Base-by-base conservation (phyloP, 2,329 filamentous ascomycete species). In the Rasamsonia emersonii region DNA sequence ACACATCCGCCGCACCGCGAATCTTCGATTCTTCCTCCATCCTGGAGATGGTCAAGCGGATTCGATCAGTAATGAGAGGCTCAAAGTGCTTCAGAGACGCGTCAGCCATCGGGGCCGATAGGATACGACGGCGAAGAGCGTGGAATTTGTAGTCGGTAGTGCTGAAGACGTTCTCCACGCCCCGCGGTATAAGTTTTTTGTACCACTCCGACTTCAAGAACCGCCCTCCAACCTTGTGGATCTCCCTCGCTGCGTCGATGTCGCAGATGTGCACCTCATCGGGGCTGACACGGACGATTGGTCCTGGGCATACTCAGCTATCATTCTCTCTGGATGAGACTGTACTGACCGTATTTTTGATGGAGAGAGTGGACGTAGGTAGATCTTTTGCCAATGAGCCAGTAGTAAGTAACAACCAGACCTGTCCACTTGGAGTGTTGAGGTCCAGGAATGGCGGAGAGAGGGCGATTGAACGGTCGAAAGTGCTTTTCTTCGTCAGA, bases 11-110 rank as follows among this genome's bases (percentile, higher is more conserved):
- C 0, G 38, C 50, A 0, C 63, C 58, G 0, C 42, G 42, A 10
- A 30, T 44, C 40, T 56, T 35, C 38, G 63, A 58, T 28, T 75
- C 69, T n/a, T 61, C 48, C 0, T 38, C 46, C 14, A 75, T 73
- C 28, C 51, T 54, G 2, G 57, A 18, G 1, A 74, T 54, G 0
- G 67, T 50, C 7, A 67, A 39, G 0, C 53, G 44, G 1, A 63
- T 53, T 11, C 58, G 61, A 0, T 40, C 42, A 3, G 56, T 41
- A 7, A 73, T 51, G 46, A 50, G 26, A 61, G 61, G 9, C 58
- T 63, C 37, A 64, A 61, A 48, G 1, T 50, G 45, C 6, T 19
- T 35, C 2, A 50, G 30, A 2, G 45, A 42, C 1, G 41, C 39
- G 21, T 49, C 42, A 8, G 47, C 42, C 14, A 50, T 47, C 5